These are phyloP conservation scores for Cardamine chenopodiifolia DNA, from an alignment of 345 rosid species.

Conservation along the genomic window DNA sequence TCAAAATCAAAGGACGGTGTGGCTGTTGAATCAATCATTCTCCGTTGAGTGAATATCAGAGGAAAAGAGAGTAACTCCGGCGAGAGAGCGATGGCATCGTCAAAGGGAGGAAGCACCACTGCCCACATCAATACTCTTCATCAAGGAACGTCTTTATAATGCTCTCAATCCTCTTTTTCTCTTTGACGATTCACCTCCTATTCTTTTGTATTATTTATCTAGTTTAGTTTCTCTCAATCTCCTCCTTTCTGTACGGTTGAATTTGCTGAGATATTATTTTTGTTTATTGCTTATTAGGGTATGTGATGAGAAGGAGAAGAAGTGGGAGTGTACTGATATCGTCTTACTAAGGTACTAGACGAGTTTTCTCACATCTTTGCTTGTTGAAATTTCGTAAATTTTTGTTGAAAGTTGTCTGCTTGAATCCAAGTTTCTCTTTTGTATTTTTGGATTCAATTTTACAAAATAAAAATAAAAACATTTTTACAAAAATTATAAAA, in stretches of 20 bases:
- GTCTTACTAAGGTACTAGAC: no score
- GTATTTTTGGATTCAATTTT: no score
- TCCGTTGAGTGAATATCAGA: slow-evolving; percentile 1
- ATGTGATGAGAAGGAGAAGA: slow-evolving; percentile 52
- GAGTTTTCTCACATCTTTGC: no score
- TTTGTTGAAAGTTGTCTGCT: no score
- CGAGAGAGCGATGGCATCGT: slow-evolving; percentile 37
- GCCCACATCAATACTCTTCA: slow-evolving; percentile 39
- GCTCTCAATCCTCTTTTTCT: slow-evolving; percentile 34
- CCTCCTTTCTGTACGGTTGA: not conserved
- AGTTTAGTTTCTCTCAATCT: no score
- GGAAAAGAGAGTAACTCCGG: slow-evolving; percentile 26
- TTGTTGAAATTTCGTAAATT: no score
- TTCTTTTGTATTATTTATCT: not conserved
- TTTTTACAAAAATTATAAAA: no score
- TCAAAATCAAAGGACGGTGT: slow-evolving; percentile 14
- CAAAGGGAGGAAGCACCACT: slow-evolving; percentile 30
- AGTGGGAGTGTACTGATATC: slow-evolving; percentile 74
- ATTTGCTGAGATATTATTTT: slow-evolving; percentile 1
- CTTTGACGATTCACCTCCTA: not conserved
- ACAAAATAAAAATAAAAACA: no score
- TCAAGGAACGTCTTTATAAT: slow-evolving; percentile 40
- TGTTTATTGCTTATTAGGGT: slow-evolving; percentile 14
- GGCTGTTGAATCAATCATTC: not conserved
- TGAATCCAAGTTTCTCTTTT: no score